Conservation (phyloP, 192 early-diverging fungal genomes). For the Backusella psychrophila region DNA sequence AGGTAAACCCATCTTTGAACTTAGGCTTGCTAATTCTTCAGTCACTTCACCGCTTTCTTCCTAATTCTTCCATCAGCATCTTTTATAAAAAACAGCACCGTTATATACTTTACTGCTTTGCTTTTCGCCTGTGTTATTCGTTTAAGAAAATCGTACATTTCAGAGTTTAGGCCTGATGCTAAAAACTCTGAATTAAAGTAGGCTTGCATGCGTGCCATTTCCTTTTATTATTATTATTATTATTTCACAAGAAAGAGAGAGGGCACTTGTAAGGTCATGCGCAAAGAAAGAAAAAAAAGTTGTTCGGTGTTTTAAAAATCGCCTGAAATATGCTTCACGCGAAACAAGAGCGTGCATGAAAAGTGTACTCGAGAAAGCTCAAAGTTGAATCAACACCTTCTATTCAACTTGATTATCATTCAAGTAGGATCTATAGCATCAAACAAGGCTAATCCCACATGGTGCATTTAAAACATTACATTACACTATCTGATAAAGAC, state of each 20-base stretch:
- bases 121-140: slow-evolving; percentile 20
- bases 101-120: slow-evolving; percentile 22
- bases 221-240: neutral
- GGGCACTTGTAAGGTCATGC: neutral
- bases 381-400: too few species aligned
- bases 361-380: too few species aligned
- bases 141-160: slow-evolving; percentile 24
- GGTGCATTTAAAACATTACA: too few species aligned
- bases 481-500: too few species aligned
- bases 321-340: too few species aligned
- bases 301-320: too few species aligned
- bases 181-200: slow-evolving; percentile 27
- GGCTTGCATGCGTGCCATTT: slow-evolving; percentile 1
- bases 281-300: too few species aligned
- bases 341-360: too few species aligned
- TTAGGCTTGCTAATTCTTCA: slow-evolving; percentile 16
- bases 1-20: slow-evolving; percentile 23
- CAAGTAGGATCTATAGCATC: too few species aligned
- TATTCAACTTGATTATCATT: too few species aligned
- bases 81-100: neutral
- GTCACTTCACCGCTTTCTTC: slow-evolving; percentile 24
- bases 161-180: slow-evolving; percentile 23
- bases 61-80: slow-evolving; percentile 1
- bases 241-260: neutral
- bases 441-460: too few species aligned